These are phyloP conservation scores for Leccinum subgranulosum DNA, from an alignment of 768 basidiomycete genomes.

Conservation along the genomic window DNA sequence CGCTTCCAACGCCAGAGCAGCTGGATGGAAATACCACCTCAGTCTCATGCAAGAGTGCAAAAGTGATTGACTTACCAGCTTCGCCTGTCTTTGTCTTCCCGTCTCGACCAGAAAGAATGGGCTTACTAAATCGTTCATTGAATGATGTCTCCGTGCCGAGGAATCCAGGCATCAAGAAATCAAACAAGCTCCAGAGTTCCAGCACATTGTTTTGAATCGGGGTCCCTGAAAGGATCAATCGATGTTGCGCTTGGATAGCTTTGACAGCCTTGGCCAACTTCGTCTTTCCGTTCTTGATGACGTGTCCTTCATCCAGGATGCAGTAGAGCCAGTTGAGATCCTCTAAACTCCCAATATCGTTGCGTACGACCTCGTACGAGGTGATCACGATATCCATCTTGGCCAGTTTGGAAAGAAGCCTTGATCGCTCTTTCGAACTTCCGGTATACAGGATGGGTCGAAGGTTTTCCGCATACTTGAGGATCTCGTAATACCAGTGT, in stretches of 20 bases:
- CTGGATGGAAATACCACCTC: conserved; percentile 39
- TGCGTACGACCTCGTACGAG: conserved; percentile 96
- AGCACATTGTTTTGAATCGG: conserved; percentile 99
- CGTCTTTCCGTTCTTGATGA: conserved; percentile 98
- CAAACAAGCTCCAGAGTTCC: conserved; percentile 97
- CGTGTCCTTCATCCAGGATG: conserved; percentile 96
- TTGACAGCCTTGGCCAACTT: conserved; percentile 98
- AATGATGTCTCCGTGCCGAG: conserved; percentile 93
- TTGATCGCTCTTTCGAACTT: conserved; percentile 74
- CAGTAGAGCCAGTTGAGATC: conserved; percentile 89
- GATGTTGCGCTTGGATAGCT: conserved; percentile 82
- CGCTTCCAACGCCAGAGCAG: conserved; percentile 90
- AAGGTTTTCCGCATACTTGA: conserved; percentile 85
- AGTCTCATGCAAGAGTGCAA: neutral
- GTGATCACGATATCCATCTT: conserved; percentile 91
- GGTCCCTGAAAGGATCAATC: conserved; percentile 93
- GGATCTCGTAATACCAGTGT: conserved; percentile 98
- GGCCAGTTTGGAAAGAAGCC: conserved; percentile 60
- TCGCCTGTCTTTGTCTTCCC: conserved; percentile 94
- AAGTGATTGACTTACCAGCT: conserved; percentile 63
- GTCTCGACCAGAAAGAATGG: conserved; percentile 91
- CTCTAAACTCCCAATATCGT: conserved; percentile 79
- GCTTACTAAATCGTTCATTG: conserved; percentile 94
- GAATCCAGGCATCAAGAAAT: conserved; percentile 99
- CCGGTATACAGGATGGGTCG: conserved; percentile 88